A percentile compares a stretch with the other conserved stretches of the same genome.
Evolutionary conservation across 2,329 filamentous ascomycete species (phyloP).

Genomic region (Aspergillus pseudoglaucus): DNA sequence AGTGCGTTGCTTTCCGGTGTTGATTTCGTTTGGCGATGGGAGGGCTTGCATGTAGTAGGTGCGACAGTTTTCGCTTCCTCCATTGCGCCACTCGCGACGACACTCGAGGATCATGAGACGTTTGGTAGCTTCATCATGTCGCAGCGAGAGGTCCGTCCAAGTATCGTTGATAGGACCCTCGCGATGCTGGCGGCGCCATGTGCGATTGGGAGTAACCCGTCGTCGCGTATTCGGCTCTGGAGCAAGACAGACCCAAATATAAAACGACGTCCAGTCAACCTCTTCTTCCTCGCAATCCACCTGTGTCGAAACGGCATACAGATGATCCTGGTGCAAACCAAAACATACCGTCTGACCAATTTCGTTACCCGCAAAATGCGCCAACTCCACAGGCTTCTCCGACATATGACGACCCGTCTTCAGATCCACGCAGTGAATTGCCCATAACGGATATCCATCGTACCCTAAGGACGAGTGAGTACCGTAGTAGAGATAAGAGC

Average conservation of each 20-base stretch:
- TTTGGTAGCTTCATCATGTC: conserved; percentile 54
- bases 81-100: conserved; percentile 59
- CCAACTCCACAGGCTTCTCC: conserved; percentile 45
- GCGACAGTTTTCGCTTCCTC: conserved; percentile 53
- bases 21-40: conserved; percentile 21
- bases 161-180: conserved; percentile 69
- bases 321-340: conserved; percentile 58
- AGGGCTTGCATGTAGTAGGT: conserved; percentile 56
- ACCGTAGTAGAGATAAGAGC: conserved; percentile 58
- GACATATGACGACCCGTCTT: conserved; percentile 34
- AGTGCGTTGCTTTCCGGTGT: conserved; percentile 8
- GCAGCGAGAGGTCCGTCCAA: conserved; percentile 62
- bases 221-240: conserved; percentile 38
- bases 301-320: conserved; percentile 66
- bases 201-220: conserved; percentile 39
- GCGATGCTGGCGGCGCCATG: conserved; percentile 61
- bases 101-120: conserved; percentile 59
- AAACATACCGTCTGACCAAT: conserved; percentile 65
- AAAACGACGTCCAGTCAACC: conserved; percentile 62
- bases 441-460: conserved; percentile 58
- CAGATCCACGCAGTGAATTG: conserved; percentile 50
- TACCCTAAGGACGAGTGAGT: conserved; percentile 51
- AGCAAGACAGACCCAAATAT: conserved; percentile 59
- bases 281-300: conserved; percentile 57
- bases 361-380: conserved; percentile 57